Evolutionary conservation across 2,329 filamentous ascomycete species (phyloP).

Genomic region (Paramyrothecium sp.): DNA sequence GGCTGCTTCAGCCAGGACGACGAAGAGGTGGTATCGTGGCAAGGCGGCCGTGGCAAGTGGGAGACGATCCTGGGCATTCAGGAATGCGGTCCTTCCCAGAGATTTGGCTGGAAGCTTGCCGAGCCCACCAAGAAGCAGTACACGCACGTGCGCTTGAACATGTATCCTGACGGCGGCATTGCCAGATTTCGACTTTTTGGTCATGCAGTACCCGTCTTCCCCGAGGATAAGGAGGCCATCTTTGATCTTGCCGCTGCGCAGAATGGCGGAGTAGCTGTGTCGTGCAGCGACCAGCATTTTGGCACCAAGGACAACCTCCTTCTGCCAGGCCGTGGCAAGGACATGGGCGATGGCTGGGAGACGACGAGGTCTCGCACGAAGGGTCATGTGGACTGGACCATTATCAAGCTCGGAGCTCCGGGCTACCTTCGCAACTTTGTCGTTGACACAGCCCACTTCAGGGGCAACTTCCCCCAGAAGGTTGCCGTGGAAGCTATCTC

Average conservation of each 20-base stretch:
- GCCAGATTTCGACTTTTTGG: conserved; percentile 78
- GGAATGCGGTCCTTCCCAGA: conserved; percentile 71
- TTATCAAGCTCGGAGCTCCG: conserved; percentile 68
- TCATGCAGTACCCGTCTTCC: conserved; percentile 73
- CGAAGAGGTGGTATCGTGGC: conserved; percentile 62
- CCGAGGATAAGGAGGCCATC: conserved; percentile 60
- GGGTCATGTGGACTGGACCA: conserved; percentile 77
- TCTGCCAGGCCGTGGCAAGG: conserved; percentile 73
- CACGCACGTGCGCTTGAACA: conserved; percentile 77
- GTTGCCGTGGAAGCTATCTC: conserved; percentile 65
- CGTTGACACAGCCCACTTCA: conserved; percentile 79
- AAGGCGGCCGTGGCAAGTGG: conserved; percentile 61
- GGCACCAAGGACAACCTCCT: conserved; percentile 78
- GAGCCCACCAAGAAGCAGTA: conserved; percentile 62
- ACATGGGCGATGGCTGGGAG: conserved; percentile 91
- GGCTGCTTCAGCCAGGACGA: conserved; percentile 68
- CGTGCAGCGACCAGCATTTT: conserved; percentile 82
- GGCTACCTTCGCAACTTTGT: conserved; percentile 65
- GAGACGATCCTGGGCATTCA: conserved; percentile 68
- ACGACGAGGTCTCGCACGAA: conserved; percentile 71
- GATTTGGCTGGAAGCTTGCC: conserved; percentile 71
- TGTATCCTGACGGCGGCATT: conserved; percentile 85
- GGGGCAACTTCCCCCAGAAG: conserved; percentile 80
- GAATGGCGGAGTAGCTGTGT: conserved; percentile 73
- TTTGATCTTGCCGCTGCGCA: conserved; percentile 77